A percentile compares a stretch with the other conserved stretches of the same genome.
Conservation (phyloP, 331 rosid genomes). For the Malus hybrid region DNA sequence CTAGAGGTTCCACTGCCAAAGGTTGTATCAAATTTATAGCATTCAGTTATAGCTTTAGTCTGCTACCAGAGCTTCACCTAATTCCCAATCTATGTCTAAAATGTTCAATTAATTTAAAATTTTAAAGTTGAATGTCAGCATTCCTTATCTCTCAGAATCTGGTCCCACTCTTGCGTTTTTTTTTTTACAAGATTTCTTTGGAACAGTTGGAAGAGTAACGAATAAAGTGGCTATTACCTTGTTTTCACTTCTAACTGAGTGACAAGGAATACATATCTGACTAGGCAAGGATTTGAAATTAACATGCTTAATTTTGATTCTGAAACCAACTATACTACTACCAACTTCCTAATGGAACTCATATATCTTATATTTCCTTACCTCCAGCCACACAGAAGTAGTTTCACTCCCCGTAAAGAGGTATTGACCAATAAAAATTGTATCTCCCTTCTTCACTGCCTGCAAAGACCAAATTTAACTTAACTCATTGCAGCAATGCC, state of each 20-base stretch:
- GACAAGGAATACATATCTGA: not conserved
- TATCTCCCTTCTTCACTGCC: conserved; percentile 40
- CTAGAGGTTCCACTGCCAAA: not conserved
- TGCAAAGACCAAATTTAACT: conserved; percentile 12
- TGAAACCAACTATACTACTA: too few species aligned
- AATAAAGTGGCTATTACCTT: not conserved
- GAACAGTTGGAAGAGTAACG: not conserved
- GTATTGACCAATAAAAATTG: conserved; percentile 38
- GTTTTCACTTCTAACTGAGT: not conserved
- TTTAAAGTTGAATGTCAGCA: not conserved
- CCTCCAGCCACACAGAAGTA: conserved; percentile 45
- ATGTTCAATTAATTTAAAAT: not conserved
- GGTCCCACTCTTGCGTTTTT: not conserved
- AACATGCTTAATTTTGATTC: too few species aligned
- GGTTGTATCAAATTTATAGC: not conserved
- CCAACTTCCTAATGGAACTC: not conserved
- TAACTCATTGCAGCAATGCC: not conserved
- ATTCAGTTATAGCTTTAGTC: not conserved
- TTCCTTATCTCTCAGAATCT: not conserved
- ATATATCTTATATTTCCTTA: not conserved
- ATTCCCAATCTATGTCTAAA: not conserved
- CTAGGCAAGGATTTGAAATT: not conserved
- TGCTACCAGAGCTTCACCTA: not conserved
- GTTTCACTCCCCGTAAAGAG: conserved; percentile 48
- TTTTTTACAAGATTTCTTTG: not conserved